Evolutionary conservation across 495 filamentous ascomycete species (phyloP), one percentile per base, ranked within the genome.

Genomic region (Annulohypoxylon maeteangense): DNA sequence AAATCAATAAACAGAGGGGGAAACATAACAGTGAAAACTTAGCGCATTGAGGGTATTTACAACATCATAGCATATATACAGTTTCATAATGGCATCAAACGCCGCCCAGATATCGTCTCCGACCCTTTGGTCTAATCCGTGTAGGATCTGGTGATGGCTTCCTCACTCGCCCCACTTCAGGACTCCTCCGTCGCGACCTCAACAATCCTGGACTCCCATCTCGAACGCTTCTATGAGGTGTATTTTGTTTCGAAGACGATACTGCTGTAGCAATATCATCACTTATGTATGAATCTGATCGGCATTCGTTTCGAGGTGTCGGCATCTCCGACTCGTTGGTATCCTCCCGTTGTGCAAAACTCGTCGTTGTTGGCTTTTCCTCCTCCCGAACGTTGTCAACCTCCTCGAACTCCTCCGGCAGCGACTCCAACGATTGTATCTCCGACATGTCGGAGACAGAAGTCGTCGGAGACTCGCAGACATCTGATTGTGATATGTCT

Each of bases 81-180:
- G 50, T 31, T 66, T 38, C 56, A 56, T 23, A 16, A 16, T 20
- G 16, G 45, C 54, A 36, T 67, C 51, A 67, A 50, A 54, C 18
- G 16, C 47, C 50, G 58, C 36, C 73, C 10, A 63, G 10, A 31
- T 55, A 61, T 16, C 72, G 74, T 71, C 75, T 81, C 56, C 80
- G 72, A 45, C 74, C 71, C 47, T 76, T 80, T 0, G 76, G 76
- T 65, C 77, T 80, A 22, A 75, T 66, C 63, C 80, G 74, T 23
- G 59, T 69, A 31, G 68, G 63, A 48, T 82, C 79, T 65, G 77
- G 73, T 56, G 67, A 58, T 20, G 76, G 71, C 65, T 85, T 85
- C 38, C 77, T 76, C 62, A 84, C 76, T 50, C 81, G 78, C 27
- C 77, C 79, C 10, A 77, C 71, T 29, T 76, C 79, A n/a, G 76